These are phyloP conservation scores for Malus hybrid DNA, from an alignment of 331 rosid genomes.

Conservation along the genomic window DNA sequence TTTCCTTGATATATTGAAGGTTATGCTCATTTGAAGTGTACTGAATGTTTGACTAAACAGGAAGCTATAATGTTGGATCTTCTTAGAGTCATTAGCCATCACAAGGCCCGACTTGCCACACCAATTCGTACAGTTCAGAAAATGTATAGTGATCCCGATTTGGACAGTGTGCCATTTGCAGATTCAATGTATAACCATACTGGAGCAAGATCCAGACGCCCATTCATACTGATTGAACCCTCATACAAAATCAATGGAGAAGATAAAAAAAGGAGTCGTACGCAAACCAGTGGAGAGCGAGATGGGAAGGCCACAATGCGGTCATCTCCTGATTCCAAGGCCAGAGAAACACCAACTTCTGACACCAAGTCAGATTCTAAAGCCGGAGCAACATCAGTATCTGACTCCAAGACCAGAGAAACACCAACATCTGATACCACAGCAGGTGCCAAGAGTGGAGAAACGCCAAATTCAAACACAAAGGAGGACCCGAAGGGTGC, in stretches of 20 bases:
- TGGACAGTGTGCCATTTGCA: slow-evolving; percentile 60
- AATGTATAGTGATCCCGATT: slow-evolving; percentile 57
- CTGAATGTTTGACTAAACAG: slow-evolving; percentile 29
- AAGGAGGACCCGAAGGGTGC: slow-evolving; percentile 33
- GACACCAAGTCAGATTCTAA: slow-evolving; percentile 37
- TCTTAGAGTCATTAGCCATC: slow-evolving; percentile 93
- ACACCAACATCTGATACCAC: slow-evolving; percentile 30
- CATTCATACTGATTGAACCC: slow-evolving; percentile 63
- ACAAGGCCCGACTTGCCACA: slow-evolving; percentile 91
- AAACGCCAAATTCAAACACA: slow-evolving; percentile 23
- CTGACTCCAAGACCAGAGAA: slow-evolving; percentile 37
- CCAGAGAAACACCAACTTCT: slow-evolving; percentile 28
- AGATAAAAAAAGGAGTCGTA: slow-evolving; percentile 48
- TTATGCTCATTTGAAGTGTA: slow-evolving; percentile 23
- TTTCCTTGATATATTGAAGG: not conserved
- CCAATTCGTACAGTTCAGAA: slow-evolving; percentile 92
- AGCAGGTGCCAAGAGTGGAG: slow-evolving; percentile 33
- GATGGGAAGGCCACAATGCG: slow-evolving; percentile 37
- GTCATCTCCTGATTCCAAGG: slow-evolving; percentile 34
- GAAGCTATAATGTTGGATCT: slow-evolving; percentile 88
- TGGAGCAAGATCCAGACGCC: slow-evolving; percentile 51
- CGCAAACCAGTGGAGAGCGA: slow-evolving; percentile 49
- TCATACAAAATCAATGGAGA: slow-evolving; percentile 58
- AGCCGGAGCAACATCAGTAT: slow-evolving; percentile 23
- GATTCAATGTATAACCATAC: slow-evolving; percentile 46